phyloP scores from a whole-genome alignment of 352 stramenopile species.

The Phytophthora citrophthora region DNA sequence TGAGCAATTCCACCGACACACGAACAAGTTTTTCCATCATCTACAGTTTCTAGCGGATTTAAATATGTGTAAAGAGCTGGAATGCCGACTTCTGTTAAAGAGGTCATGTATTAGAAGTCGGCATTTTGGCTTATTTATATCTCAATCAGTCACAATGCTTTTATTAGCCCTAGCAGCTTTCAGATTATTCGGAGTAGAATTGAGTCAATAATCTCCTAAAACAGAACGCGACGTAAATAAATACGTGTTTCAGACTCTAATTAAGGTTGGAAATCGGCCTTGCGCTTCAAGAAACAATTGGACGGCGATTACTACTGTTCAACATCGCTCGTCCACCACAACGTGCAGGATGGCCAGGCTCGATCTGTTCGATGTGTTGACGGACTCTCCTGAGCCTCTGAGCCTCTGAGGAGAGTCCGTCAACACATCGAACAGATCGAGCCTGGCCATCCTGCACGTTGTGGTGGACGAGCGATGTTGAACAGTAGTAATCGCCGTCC shows the following conservation, averaged over 20 bases:
- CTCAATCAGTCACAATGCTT: not conserved
- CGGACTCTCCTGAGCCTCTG: constrained; percentile 14
- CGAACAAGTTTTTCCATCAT: not conserved
- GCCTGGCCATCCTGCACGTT: constrained; percentile 20
- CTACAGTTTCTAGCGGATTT: not conserved
- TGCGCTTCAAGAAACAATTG: constrained; percentile 16
- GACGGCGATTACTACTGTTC: constrained; percentile 24
- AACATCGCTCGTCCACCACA: constrained; percentile 21
- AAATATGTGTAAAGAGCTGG: not conserved
- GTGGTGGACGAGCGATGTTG: constrained; percentile 20
- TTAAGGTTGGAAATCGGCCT: not conserved
- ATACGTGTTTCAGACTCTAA: too few species aligned
- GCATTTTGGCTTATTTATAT: not conserved
- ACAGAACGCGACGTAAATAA: too few species aligned
- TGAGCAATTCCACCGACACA: not conserved
- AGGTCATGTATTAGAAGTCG: too few species aligned
- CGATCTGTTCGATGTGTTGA: constrained; percentile 24
- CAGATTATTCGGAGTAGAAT: too few species aligned
- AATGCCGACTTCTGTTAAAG: not conserved
- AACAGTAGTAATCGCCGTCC: constrained; percentile 24
- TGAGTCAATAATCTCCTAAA: too few species aligned
- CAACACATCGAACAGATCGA: constrained; percentile 27
- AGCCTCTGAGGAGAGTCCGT: constrained; percentile 11
- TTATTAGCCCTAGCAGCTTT: too few species aligned
- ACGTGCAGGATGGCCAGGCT: constrained; percentile 22